phyloP scores from a whole-genome alignment of 163 green algal genomes.

The Scenedesmus sp. region DNA sequence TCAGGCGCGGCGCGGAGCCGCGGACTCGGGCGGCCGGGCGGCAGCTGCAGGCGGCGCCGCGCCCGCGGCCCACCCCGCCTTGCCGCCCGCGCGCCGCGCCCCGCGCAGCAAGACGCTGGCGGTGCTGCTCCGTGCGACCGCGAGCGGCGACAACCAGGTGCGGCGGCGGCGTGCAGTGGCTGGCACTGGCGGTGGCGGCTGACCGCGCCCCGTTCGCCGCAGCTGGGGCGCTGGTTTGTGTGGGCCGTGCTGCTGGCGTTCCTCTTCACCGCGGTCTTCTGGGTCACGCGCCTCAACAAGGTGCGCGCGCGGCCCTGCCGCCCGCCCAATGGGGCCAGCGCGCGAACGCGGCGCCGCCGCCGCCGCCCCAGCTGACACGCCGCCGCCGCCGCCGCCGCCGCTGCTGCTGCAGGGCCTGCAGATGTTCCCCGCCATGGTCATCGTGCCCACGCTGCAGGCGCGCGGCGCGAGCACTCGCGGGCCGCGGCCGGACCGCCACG shows the following conservation, averaged over 20 bases:
- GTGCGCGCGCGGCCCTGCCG: constrained; percentile 43
- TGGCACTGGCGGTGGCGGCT: constrained; percentile 52
- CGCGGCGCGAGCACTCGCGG: too few relatives aligned
- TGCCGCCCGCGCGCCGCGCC: too few relatives aligned
- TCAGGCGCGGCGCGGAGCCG: too few relatives aligned
- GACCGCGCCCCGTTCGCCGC: too few relatives aligned
- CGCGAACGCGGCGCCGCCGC: too few relatives aligned
- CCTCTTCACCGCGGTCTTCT: constrained; percentile 78
- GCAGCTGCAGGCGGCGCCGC: too few relatives aligned
- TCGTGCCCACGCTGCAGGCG: constrained; percentile 86
- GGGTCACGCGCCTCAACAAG: constrained; percentile 81
- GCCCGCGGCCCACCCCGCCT: too few relatives aligned
- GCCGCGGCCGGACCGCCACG: too few relatives aligned
- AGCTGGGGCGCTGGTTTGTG: constrained; percentile 91
- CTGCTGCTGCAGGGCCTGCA: constrained; percentile 66
- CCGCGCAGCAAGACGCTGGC: constrained; percentile 89
- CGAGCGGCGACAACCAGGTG: constrained; percentile 76
- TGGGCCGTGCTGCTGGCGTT: constrained; percentile 82
- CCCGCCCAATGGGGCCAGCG: too few relatives aligned
- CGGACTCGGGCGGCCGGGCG: too few relatives aligned
- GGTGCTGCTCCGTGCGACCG: constrained; percentile 80
- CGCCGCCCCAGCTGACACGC: too few relatives aligned
- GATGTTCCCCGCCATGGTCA: constrained; percentile 79
- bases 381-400: too few relatives aligned
- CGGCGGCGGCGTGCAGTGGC: neutral